Base-by-base conservation (phyloP, 768 basidiomycete species). In the Daedaleopsis nitida region DNA sequence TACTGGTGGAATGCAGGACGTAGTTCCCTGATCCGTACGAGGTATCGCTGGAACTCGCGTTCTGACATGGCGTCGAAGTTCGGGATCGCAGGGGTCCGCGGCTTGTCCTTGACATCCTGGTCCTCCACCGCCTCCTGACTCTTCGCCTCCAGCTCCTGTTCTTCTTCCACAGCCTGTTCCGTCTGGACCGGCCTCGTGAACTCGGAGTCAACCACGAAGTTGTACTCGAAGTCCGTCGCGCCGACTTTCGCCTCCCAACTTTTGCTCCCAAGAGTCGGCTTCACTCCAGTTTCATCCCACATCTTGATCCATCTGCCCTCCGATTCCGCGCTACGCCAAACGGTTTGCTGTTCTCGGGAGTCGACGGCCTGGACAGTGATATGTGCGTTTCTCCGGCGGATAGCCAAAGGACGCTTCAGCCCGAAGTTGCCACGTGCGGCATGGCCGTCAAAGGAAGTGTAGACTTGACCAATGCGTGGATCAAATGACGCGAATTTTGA, bases 401-500 rank as follows among this genome's bases (percentile, higher is more conserved):
- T 76, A 2, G 89, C 78, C 23, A 94, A 83, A 23, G 91, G 88
- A 0, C 92, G 87, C 74, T 96, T 96, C 63, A 95, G 77, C 23
- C 93, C 93, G 83, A 86, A 96, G 76, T 93, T 83, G 56, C 91
- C 91, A 27, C 92, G 84, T 66, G 87, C 80, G 13, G 87, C 85
- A 70, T 91, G 81, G 45, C 88, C 87, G 21, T 83, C 81, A 49
- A 83, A 81, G 0, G 92, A 77, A 16, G 86, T 83, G 74, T 94
- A 95, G 19, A 92, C 84, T 68, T 94, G 92, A 49, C 82, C 81
- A 61, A 96, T 91, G 49, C 72, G 68, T 0, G 89, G 90, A 76
- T 93, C 89, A 72, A 80, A 93, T 12, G 88, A 78, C 11, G 92
- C 86, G 74, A 95, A 94, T 64, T 88, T 89, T 37, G 94, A 94